Evolutionary conservation across 2,329 filamentous ascomycete species (phyloP), one percentile per base, ranked within the genome.

Genomic region (Saccharata proteae): DNA sequence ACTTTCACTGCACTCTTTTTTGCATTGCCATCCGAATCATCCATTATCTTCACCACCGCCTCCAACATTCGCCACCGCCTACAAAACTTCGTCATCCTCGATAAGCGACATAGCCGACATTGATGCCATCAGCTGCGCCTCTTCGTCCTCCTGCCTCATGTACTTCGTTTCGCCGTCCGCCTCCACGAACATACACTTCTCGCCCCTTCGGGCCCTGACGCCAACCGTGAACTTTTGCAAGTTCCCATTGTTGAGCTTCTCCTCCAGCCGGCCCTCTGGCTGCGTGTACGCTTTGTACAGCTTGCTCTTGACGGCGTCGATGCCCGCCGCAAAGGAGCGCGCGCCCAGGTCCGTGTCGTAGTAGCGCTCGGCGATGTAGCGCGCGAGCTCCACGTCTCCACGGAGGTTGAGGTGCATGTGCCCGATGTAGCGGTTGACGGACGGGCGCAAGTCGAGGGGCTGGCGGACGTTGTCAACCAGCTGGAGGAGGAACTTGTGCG

Each of bases 401-500:
- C 20, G 20, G n/a, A 31, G 10, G 20, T 31, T 21, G 7, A 32
- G 17, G 23, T 26, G 12, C 4, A 16, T 18, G n/a, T 23, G 12
- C 18, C 31, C 31, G 14, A 33, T 11, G 16, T 23, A 28, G 13
- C 31, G 31, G 14, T 33, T 28, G 17, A 33, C 18, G 8, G 8
- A 14, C 7, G 24, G 24, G 9, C n/a, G 18, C n/a, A 20, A 16
- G 13, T 53, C 42, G 10, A 61, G 41, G 1, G 50, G 52, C 1
- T 25, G 16, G 2, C 41, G 39, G 9, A 52, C 33, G 10, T 43
- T 9, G 18, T 44, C 34, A 13, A 43, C 47, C 1, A 64, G 41
- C 11, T 58, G 45, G 8, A 58, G 48, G 4, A 67, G 34, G 30
- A 45, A 55, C 39, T 58, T 61, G 40, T 67, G 60, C 0, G 51